Evolutionary conservation across 352 stramenopile genomes (phyloP).

Genomic region (Globisporangium abappressorium): DNA sequence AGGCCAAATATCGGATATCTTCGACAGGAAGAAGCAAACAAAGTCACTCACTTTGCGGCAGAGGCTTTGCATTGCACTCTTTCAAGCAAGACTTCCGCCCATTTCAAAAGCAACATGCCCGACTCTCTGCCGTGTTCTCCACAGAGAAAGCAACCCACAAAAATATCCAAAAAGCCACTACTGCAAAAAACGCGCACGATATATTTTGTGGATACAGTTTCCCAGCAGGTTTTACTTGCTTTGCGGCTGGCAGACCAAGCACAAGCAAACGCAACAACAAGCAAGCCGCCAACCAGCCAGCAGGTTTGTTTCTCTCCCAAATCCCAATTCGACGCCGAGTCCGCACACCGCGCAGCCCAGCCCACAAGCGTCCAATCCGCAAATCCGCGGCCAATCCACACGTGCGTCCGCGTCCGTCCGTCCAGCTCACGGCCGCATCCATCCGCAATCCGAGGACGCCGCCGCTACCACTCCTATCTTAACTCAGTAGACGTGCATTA

Average conservation of each 20-base stretch:
- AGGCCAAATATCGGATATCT: neutral
- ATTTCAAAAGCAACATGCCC: too few species aligned
- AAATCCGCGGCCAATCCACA: neutral
- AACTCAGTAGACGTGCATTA: neutral
- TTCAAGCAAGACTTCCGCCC: too few species aligned
- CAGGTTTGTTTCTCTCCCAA: neutral
- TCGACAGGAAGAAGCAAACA: neutral
- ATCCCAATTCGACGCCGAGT: neutral
- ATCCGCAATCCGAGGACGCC: neutral
- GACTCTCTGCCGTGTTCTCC: too few species aligned
- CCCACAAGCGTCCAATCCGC: neutral
- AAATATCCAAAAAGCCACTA: too few species aligned
- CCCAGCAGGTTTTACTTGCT: neutral
- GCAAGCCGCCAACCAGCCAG: neutral
- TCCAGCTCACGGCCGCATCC: neutral
- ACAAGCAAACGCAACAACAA: neutral
- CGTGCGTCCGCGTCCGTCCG: neutral
- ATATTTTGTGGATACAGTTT: too few species aligned
- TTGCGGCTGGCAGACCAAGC: neutral
- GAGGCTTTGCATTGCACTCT: too few species aligned
- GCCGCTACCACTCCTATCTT: neutral
- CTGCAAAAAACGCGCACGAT: too few species aligned
- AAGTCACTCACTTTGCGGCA: too few species aligned
- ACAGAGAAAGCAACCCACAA: too few species aligned
- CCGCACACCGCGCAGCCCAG: neutral